Evolutionary conservation across 179 eudicot genomes (phyloP).

Genomic region (Patellifolia procumbens): DNA sequence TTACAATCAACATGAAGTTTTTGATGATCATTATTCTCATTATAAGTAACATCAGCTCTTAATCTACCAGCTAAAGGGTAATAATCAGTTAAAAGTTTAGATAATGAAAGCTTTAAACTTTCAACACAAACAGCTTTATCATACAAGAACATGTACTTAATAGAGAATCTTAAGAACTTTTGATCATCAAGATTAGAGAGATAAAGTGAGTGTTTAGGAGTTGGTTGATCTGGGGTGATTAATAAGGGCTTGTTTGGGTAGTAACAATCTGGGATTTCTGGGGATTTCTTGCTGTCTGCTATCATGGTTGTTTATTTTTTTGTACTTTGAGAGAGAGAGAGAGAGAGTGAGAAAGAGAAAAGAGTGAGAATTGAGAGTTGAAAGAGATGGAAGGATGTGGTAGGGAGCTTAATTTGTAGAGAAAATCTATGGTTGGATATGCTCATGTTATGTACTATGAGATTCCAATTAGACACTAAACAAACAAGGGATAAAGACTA

Average conservation of each 20-base stretch:
- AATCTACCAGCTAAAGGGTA: constrained; percentile 92
- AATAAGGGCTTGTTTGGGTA: constrained; percentile 48
- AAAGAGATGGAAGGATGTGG: not conserved
- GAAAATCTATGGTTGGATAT: constrained; percentile 18
- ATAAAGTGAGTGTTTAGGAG: constrained; percentile 64
- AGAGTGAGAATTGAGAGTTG: not conserved
- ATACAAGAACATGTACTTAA: constrained; percentile 71
- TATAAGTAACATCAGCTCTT: constrained; percentile 37
- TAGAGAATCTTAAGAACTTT: constrained; percentile 77
- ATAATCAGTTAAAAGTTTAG: constrained; percentile 62
- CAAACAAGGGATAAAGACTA: constrained; percentile 2
- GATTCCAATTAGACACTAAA: constrained; percentile 13
- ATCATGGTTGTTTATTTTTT: constrained; percentile 21
- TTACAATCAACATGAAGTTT: constrained; percentile 84
- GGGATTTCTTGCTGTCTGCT: constrained; percentile 26
- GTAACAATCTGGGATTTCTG: constrained; percentile 66
- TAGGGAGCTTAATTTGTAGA: not conserved
- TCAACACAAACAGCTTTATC: constrained; percentile 40
- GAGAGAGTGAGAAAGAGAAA: not conserved
- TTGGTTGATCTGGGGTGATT: constrained; percentile 56
- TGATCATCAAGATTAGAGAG: constrained; percentile 93
- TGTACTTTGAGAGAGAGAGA: constrained; percentile 1
- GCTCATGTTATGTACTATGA: constrained; percentile 23
- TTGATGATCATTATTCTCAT: constrained; percentile 46
- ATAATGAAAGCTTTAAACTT: constrained; percentile 54